phyloP scores from a whole-genome alignment of 2,329 filamentous ascomycete genomes.

The Calonectria pteridis region DNA sequence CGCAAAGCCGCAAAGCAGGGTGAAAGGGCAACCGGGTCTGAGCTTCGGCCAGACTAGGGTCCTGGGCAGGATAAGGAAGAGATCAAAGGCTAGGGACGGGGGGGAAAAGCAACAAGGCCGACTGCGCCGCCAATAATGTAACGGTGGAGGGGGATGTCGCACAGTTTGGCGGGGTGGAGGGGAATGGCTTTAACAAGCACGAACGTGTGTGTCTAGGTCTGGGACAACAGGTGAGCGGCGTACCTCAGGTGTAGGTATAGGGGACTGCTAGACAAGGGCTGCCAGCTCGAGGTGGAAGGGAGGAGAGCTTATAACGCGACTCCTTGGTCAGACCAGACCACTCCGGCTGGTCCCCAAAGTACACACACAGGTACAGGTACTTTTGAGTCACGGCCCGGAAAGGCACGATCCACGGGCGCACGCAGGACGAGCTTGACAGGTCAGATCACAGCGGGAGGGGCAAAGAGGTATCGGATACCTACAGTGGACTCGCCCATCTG shows the following conservation, averaged over 20 bases:
- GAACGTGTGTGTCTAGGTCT: slow-evolving; percentile 15
- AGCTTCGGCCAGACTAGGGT: background rate
- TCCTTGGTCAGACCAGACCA: slow-evolving; percentile 6
- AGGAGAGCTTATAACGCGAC: background rate
- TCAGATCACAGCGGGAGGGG: slow-evolving; percentile 14
- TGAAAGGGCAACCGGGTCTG: background rate
- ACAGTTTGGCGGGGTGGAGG: slow-evolving; percentile 13
- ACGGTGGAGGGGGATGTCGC: slow-evolving; percentile 5
- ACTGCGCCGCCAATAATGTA: slow-evolving; percentile 19
- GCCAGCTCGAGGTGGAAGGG: background rate
- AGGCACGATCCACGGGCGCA: background rate
- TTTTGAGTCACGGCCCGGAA: slow-evolving; percentile 5
- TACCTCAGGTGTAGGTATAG: slow-evolving; percentile 3
- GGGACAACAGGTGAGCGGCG: slow-evolving; percentile 1
- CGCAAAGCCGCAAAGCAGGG: background rate
- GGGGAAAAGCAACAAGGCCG: slow-evolving; percentile 11
- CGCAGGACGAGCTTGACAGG: background rate
- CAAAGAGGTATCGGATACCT: slow-evolving; percentile 31
- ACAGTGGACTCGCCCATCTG: slow-evolving; percentile 23
- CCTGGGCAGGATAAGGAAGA: slow-evolving; percentile 4
- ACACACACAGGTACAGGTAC: background rate
- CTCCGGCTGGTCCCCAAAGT: background rate
- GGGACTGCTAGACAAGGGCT: background rate
- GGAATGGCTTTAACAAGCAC: slow-evolving; percentile 9
- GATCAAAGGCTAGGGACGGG: slow-evolving; percentile 2